Percentiles rank a stretch among this genome's conserved stretches.
These are phyloP conservation scores for Pleurotus platypus DNA, from an alignment of 768 basidiomycete species.

Conservation along the genomic window DNA sequence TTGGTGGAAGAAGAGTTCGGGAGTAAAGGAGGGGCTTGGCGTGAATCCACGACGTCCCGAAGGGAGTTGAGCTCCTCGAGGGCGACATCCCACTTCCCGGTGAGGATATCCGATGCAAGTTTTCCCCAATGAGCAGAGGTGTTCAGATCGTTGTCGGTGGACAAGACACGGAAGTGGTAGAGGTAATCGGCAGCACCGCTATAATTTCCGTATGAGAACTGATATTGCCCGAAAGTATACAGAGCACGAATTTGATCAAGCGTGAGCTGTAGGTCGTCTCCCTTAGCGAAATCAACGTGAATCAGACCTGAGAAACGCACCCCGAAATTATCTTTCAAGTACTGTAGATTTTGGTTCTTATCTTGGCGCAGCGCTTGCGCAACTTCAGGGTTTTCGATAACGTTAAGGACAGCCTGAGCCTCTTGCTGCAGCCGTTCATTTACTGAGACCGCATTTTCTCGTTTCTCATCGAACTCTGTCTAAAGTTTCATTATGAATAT, in stretches of 20 bases:
- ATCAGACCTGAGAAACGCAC: constrained; percentile 40
- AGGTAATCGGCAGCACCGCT: constrained; percentile 95
- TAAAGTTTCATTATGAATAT: background rate
- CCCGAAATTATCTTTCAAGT: constrained; percentile 89
- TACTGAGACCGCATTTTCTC: constrained; percentile 77
- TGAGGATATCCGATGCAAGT: constrained; percentile 93
- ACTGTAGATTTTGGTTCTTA: constrained; percentile 93
- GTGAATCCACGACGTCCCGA: constrained; percentile 87
- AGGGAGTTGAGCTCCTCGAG: constrained; percentile 93
- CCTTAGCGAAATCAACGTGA: constrained; percentile 1
- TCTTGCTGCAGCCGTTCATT: constrained; percentile 85
- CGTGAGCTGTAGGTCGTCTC: constrained; percentile 59
- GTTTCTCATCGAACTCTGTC: constrained; percentile 80
- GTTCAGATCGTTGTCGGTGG: constrained; percentile 89
- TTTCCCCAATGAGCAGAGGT: constrained; percentile 99
- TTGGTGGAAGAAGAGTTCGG: constrained; percentile 27
- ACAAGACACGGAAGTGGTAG: constrained; percentile 97
- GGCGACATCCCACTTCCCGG: constrained; percentile 93
- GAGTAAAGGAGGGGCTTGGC: constrained; percentile 50
- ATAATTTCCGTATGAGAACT: constrained; percentile 98
- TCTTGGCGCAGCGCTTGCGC: constrained; percentile 93
- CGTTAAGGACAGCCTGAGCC: constrained; percentile 89
- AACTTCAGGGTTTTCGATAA: constrained; percentile 96
- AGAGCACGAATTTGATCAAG: constrained; percentile 93
- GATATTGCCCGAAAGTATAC: constrained; percentile 98